Conservation (phyloP, 139 green algal genomes). For the Limnomonas spitsbergensis region DNA sequence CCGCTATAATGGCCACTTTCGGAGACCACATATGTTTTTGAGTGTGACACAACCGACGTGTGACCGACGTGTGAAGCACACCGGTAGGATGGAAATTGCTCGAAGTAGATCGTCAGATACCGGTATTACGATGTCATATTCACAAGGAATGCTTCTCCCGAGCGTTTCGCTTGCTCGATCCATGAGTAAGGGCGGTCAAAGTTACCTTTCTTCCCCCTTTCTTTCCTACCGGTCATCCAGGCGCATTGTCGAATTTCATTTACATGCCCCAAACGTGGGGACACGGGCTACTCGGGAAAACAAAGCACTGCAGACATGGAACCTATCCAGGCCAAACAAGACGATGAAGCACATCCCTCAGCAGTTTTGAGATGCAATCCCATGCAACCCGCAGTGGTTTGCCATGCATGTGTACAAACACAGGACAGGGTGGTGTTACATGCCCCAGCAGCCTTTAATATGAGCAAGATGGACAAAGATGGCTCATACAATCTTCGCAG, state of each 20-base stretch:
- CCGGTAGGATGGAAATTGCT: neutral
- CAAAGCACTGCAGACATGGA: neutral
- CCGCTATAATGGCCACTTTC: too few species aligned
- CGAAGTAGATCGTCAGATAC: too few species aligned
- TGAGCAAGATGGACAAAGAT: constrained; percentile 12
- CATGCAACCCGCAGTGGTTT: neutral
- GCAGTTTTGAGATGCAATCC: neutral
- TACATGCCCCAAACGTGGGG: neutral
- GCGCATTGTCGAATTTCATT: neutral
- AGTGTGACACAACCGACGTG: too few species aligned
- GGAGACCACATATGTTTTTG: too few species aligned
- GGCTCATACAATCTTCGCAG: neutral
- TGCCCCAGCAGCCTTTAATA: neutral
- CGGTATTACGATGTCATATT: too few species aligned
- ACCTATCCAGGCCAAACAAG: neutral
- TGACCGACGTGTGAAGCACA: neutral
- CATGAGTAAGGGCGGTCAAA: neutral
- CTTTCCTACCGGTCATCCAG: neutral
- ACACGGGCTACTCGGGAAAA: neutral
- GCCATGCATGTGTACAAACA: neutral
- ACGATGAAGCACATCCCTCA: neutral
- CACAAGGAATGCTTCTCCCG: neutral
- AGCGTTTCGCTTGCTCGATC: neutral
- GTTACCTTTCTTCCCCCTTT: neutral
- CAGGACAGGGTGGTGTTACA: neutral